Evolutionary conservation across 139 green algal genomes (phyloP).

Genomic region (Chlorella sp.): DNA sequence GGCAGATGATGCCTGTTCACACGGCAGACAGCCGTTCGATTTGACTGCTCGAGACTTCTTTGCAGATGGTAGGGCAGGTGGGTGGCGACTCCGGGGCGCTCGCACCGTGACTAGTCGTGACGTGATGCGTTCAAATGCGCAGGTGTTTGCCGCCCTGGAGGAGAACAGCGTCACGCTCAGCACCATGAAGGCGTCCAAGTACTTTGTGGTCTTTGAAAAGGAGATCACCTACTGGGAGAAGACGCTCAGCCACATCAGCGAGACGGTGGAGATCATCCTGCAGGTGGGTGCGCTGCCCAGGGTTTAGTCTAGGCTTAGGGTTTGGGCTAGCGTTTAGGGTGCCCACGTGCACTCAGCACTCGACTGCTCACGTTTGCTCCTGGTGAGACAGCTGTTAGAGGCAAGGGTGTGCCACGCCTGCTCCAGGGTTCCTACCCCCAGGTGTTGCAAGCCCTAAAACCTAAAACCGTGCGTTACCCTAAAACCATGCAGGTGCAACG

Average conservation of each 20-base stretch:
- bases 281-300: constrained; percentile 23
- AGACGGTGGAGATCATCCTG: constrained; percentile 78
- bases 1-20: too few species aligned
- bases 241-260: constrained; percentile 62
- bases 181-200: constrained; percentile 85
- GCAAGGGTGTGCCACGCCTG: too few species aligned
- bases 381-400: too few species aligned
- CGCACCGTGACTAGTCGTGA: too few species aligned
- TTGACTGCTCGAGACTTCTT: too few species aligned
- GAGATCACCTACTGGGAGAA: constrained; percentile 75
- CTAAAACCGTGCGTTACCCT: not conserved
- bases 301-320: not conserved
- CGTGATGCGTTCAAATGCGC: too few species aligned
- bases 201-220: constrained; percentile 81
- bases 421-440: not conserved
- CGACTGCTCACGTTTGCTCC: too few species aligned
- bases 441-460: not conserved
- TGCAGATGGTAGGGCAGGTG: too few species aligned
- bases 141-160: constrained; percentile 70
- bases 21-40: too few species aligned
- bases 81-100: too few species aligned
- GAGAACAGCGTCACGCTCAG: constrained; percentile 80
- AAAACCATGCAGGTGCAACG: constrained; percentile 75
- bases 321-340: too few species aligned
- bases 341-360: too few species aligned